Conservation (phyloP, 257 asterid species). For the Solanum corneliomulleri region DNA sequence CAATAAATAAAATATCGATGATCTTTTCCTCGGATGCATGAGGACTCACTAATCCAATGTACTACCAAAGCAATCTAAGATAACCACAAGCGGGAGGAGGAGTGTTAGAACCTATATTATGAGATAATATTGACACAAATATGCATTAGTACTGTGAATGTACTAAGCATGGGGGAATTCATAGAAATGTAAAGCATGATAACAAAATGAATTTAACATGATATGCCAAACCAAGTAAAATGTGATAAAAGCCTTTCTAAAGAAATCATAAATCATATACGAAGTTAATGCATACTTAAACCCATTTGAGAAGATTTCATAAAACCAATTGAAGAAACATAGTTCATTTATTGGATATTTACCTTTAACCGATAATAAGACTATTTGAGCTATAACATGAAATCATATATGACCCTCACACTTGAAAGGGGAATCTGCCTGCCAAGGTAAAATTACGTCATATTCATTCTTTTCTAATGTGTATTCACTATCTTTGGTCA, state of each 20-base stretch:
- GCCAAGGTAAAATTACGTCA: too few relatives aligned
- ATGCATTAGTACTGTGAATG: not conserved
- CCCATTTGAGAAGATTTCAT: not conserved
- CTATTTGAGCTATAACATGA: not conserved
- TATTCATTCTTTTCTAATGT: too few relatives aligned
- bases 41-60: not conserved
- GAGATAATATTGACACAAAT: not conserved
- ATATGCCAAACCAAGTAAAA: not conserved
- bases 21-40: not conserved
- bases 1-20: not conserved
- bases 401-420: not conserved
- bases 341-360: not conserved
- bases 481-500: too few relatives aligned
- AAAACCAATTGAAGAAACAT: not conserved
- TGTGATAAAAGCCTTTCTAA: not conserved
- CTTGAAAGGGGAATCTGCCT: not conserved
- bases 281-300: not conserved
- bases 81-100: not conserved
- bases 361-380: too few relatives aligned
- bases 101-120: not conserved
- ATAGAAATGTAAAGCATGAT: too few relatives aligned
- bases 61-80: not conserved
- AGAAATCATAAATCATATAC: not conserved
- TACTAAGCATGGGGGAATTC: not conserved
- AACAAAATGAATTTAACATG: not conserved